Evolutionary conservation across 169 alveolate species (phyloP), one percentile per base, ranked within the genome.

Genomic region (Cryptosporidium sp.): DNA sequence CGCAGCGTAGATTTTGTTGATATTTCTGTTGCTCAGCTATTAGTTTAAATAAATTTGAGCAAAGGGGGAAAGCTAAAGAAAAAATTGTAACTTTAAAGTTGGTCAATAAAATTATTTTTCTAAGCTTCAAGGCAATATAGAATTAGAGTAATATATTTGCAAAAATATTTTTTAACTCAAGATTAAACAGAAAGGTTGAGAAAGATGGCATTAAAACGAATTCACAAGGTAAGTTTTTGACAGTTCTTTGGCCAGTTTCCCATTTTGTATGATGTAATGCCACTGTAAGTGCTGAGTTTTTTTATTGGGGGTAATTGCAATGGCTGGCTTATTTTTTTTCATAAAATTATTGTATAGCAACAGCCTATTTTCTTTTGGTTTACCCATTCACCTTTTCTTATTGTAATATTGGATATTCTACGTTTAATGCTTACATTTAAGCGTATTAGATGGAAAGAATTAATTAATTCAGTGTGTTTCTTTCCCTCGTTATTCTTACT

Each of bases 201-300:
- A 59, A 94, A 51, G 26, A 96, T 96, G 98, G 98, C 98, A 67
- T 91, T 96, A 39, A 96, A 96, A 86, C 95, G 98, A 39, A 96
- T 96, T 73, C 95, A 95, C 91, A 96, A 96, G 96, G 97, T 95
- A 70, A 37, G 86, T 52, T 71, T 31, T 29, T 39, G 43, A 70
- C 10, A 41, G 9, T 23, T 29, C 21, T n/a, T 41, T 61, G 52
- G 51, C 62, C 43, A 58, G 68, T n/a, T 21, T 68, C 33, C 73
- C 51, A 29, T 33, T 48, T 37, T 37, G 18, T 18, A 67, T n/a
- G 21, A 67, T 67, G 35, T 26, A 16, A 10, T 8, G 29, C 14
- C 12, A 55, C 14, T 16, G 35, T 21, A 26, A 26, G 37, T 26
- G 67, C 35, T 55, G 7, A 55, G 7, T 8, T 23, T n/a, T n/a